Evolutionary conservation across 257 asterid species (phyloP).

Genomic region (Solanum phureja): DNA sequence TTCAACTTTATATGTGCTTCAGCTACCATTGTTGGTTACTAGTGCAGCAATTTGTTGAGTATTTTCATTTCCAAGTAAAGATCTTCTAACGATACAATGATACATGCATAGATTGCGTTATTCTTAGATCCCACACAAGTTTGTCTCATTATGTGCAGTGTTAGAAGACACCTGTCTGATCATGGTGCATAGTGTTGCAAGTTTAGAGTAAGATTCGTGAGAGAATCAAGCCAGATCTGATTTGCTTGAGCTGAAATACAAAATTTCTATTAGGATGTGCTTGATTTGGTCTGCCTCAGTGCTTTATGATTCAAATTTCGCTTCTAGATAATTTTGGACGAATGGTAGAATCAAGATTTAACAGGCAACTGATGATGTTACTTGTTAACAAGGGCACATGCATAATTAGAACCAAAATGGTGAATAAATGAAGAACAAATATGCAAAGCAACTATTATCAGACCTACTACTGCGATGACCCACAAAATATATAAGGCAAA

Average conservation of each 20-base stretch:
- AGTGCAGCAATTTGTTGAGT: not conserved
- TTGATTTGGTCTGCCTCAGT: not conserved
- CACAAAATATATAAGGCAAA: not conserved
- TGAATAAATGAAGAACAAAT: not conserved
- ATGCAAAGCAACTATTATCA: not conserved
- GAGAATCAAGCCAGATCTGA: not conserved
- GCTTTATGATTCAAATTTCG: not conserved
- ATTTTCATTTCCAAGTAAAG: not conserved
- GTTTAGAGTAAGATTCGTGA: not conserved
- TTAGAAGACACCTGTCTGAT: not conserved
- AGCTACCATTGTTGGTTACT: not conserved
- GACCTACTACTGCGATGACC: not conserved
- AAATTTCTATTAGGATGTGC: not conserved
- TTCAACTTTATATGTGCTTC: not conserved
- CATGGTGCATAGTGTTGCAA: not conserved
- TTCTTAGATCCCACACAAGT: not conserved
- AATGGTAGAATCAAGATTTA: not conserved
- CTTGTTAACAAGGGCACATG: not conserved
- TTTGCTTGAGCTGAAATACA: not conserved
- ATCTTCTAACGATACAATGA: not conserved
- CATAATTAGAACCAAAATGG: not conserved
- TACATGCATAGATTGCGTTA: not conserved
- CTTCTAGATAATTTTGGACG: not conserved
- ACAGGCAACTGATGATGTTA: not conserved
- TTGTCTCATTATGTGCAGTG: not conserved